Conservation (phyloP, 2,329 filamentous ascomycete species). For the Monosporascus sp. region DNA sequence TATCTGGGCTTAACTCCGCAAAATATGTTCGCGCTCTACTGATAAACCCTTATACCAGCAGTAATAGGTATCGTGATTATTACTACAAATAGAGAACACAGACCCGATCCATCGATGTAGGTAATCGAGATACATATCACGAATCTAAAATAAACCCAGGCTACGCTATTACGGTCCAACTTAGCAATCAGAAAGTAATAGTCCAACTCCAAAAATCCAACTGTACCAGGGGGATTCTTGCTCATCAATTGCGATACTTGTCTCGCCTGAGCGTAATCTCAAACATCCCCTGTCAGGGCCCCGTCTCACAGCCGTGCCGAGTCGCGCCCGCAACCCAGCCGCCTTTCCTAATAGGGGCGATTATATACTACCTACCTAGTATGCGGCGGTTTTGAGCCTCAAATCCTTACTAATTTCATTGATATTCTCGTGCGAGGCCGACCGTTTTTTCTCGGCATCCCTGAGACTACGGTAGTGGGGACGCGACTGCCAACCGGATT, state of each 20-base stretch:
- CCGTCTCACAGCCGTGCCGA: background rate
- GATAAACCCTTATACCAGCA: no score
- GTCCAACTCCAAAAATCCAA: no score
- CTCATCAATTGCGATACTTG: background rate
- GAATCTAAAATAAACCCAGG: no score
- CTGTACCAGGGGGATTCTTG: no score
- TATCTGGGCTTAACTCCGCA: background rate
- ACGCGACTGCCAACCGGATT: no score
- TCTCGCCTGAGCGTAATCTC: background rate
- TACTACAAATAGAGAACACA: no score
- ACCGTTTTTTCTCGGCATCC: background rate
- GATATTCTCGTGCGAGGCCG: background rate
- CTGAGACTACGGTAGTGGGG: background rate
- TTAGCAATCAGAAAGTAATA: no score
- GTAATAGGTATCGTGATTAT: no score
- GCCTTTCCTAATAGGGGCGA: background rate
- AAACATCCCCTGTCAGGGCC: background rate
- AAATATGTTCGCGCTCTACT: no score
- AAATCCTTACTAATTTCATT: background rate
- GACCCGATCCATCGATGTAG: no score
- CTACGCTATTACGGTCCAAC: no score
- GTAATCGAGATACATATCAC: no score
- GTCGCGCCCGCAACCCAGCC: background rate
- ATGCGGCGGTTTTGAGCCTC: background rate
- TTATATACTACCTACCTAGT: background rate